Conservation (phyloP, 2,329 filamentous ascomycete genomes). For the Epichloe hybrida region DNA sequence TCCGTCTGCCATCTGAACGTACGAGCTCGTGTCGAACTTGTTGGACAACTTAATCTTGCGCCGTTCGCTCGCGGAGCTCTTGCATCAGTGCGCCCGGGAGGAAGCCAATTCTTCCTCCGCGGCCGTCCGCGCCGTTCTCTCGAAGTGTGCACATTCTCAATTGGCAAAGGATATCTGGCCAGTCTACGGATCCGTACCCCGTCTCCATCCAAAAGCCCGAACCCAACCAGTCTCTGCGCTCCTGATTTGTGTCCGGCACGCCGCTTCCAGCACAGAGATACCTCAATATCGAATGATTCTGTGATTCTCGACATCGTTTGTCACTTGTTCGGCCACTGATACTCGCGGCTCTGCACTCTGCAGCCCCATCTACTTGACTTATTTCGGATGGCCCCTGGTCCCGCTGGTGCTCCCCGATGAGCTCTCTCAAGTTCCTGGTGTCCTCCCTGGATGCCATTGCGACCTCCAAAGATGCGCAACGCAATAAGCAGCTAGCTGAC, state of each 20-base stretch:
- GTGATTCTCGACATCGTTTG: background rate
- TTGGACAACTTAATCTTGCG: too few relatives aligned
- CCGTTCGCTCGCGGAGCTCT: too few relatives aligned
- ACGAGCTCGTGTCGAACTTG: too few relatives aligned
- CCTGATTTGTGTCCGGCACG: background rate
- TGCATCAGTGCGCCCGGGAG: background rate
- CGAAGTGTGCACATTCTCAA: background rate
- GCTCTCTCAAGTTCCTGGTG: conserved; percentile 90
- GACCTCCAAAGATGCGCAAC: conserved; percentile 78
- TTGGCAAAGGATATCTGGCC: background rate
- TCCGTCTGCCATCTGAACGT: too few relatives aligned
- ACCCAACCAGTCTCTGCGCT: background rate
- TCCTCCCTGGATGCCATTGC: conserved; percentile 87
- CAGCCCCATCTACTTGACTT: background rate
- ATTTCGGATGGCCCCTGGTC: conserved; percentile 31
- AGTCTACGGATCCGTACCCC: background rate
- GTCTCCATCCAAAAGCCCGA: background rate
- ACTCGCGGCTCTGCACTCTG: background rate
- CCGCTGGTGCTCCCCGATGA: conserved; percentile 50
- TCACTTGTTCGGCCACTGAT: background rate
- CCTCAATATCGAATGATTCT: background rate
- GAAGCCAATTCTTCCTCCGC: background rate
- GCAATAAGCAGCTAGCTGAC: conserved; percentile 72
- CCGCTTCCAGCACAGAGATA: background rate
- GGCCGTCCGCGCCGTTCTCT: background rate